Base-by-base conservation (phyloP, 108 stramenopile genomes). In the Cyclotella atomus region DNA sequence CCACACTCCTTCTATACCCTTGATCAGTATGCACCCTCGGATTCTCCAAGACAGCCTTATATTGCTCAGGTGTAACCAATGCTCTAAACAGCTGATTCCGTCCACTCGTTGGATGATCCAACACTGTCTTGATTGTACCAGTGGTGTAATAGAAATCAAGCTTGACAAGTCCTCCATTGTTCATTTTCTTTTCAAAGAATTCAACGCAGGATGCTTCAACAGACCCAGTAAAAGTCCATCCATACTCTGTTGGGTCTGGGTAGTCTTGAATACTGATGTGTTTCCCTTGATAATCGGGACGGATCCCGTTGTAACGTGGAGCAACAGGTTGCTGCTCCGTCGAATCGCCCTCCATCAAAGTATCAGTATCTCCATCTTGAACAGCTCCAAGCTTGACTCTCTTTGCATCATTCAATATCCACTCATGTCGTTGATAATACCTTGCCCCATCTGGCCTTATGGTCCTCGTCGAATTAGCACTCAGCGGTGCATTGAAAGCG, bases 121-220 rank as follows among this genome's bases (percentile, higher is more conserved):
- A 52, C n/a, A 75, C 61, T 12, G 82, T 85, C 63, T 87, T 87
- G 38, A 85, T 54, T 3, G 84, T 83, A 43, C 55, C 87, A 10
- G 84, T 85, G n/a, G 79, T 85, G 59, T 77, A 87, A 59, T 87
- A 87, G 62, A 73, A 88, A 44, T 88, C 87, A 60, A 88, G 66
- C 36, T 81, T 85, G 62, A 85, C 79, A 24, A 75, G 19, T 9
- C 71, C 62, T 24, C 74, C 74, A n/a, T 57, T 50, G 43, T 67
- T 67, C 43, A 73, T 45, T 5, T 60, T 38, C 54, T 73, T 69
- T 71, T 88, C 87, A 62, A 88, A 88, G 55, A 85, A 88, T 63
- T 88, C 87, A 45, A 85, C 79, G 19, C 47, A 35, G 17, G 74
- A 75, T 21, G 28, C 57, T 30, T 75, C 24, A 45, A 67, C 56